Conservation (phyloP, 495 filamentous ascomycete genomes). For the Neurospora tetraspora region DNA sequence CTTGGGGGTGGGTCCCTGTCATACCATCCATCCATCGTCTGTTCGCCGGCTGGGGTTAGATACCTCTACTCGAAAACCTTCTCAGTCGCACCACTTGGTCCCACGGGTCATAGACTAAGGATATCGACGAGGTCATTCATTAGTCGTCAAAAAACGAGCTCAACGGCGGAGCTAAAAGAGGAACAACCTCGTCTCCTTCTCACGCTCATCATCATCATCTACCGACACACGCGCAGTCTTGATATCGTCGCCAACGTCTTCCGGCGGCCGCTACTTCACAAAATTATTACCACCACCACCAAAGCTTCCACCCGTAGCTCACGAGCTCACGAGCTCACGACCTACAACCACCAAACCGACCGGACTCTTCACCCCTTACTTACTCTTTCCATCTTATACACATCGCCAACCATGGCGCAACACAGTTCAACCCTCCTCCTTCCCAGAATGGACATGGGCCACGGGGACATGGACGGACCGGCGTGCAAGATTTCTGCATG, state of each 20-base stretch:
- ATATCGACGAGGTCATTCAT: not conserved
- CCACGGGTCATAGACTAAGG: not conserved
- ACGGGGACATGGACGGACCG: conserved; percentile 6
- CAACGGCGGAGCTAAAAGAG: not conserved
- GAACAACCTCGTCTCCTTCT: not conserved
- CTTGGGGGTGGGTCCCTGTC: no score
- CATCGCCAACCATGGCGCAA: not conserved
- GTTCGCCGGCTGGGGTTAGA: not conserved
- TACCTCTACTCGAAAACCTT: not conserved
- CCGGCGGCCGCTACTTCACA: not conserved
- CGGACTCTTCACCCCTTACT: not conserved
- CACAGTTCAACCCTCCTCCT: not conserved
- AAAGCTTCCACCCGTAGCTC: not conserved
- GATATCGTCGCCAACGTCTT: no score
- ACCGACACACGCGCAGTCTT: not conserved
- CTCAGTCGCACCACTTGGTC: not conserved
- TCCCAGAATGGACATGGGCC: conserved; percentile 4
- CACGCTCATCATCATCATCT: not conserved
- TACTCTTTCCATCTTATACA: not conserved
- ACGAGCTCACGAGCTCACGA: not conserved
- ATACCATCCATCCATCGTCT: not conserved
- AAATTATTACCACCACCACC: not conserved
- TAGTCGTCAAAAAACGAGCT: not conserved
- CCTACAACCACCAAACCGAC: not conserved
- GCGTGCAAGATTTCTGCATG: conserved; percentile 17